phyloP scores from a whole-genome alignment of 2,329 filamentous ascomycete species.

The Fusarium solani-melongenae region DNA sequence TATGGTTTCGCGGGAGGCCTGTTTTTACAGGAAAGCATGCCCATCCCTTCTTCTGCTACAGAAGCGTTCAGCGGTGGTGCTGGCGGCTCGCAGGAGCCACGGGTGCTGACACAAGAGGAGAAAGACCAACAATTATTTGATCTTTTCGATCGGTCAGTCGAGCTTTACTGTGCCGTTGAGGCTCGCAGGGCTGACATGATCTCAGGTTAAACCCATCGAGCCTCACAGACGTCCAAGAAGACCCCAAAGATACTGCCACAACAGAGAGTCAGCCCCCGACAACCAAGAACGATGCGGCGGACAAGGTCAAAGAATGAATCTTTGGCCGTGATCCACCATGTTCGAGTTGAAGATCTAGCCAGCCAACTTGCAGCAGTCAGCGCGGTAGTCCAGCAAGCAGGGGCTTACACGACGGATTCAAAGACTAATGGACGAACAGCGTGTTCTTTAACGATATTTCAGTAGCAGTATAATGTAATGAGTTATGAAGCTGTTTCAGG shows the following conservation, averaged over 20 bases:
- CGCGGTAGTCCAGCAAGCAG: background rate
- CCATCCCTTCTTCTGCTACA: constrained; percentile 75
- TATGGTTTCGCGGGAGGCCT: constrained; percentile 96
- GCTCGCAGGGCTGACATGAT: constrained; percentile 26
- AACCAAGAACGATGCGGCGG: constrained; percentile 65
- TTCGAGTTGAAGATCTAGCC: background rate
- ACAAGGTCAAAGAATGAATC: constrained; percentile 52
- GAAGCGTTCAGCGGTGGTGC: constrained; percentile 54
- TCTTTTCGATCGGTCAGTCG: constrained; percentile 80
- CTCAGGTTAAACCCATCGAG: constrained; percentile 76
- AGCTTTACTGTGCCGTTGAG: too few relatives aligned
- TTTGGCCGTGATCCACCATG: background rate
- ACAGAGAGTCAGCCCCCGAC: constrained; percentile 79
- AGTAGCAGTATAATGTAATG: background rate
- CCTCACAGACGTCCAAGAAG: constrained; percentile 76
- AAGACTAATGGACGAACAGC: background rate
- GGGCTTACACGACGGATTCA: background rate
- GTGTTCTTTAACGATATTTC: background rate
- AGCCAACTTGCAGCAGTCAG: background rate
- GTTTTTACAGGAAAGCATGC: constrained; percentile 84
- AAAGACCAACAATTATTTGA: constrained; percentile 91
- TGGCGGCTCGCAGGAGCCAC: constrained; percentile 52
- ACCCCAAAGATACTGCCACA: constrained; percentile 78
- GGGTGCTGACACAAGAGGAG: constrained; percentile 89
- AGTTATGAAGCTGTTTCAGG: background rate